A percentile compares a stretch with the other conserved stretches of the same genome.
phyloP scores from a whole-genome alignment of 306 rosid species.

The Amphicarpaea edgeworthii region DNA sequence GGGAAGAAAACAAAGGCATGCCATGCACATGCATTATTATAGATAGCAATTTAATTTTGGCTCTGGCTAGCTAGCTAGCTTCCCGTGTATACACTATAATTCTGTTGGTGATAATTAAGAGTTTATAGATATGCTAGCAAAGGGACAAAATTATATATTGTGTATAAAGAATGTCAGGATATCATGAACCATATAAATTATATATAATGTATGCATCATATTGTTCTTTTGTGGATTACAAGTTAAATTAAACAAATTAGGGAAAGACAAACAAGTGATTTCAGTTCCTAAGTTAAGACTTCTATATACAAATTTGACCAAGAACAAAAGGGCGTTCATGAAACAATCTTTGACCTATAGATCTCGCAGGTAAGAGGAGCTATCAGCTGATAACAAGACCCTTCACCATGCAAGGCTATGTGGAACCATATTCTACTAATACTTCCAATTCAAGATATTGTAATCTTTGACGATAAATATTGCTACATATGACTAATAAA shows the following conservation, averaged over 20 bases:
- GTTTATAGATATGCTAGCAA: constrained; percentile 16
- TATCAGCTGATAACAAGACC: constrained; percentile 53
- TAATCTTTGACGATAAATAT: constrained; percentile 49
- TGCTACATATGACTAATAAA: constrained; percentile 46
- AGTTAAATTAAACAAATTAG: constrained; percentile 38
- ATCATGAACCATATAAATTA: not conserved
- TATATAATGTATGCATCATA: constrained; percentile 27
- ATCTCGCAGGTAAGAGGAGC: constrained; percentile 62
- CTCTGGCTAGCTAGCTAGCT: constrained; percentile 20
- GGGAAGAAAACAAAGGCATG: constrained; percentile 54
- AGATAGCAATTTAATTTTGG: constrained; percentile 21
- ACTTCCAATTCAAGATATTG: constrained; percentile 44
- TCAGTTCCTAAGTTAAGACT: constrained; percentile 48
- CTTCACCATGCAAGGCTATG: constrained; percentile 50
- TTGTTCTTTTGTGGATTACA: constrained; percentile 13
- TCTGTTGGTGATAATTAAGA: constrained; percentile 20
- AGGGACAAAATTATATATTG: constrained; percentile 9
- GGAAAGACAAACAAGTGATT: constrained; percentile 44
- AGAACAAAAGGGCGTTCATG: constrained; percentile 49
- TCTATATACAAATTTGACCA: constrained; percentile 42
- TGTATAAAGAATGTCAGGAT: constrained; percentile 31
- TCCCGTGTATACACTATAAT: not conserved
- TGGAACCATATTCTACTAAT: constrained; percentile 41
- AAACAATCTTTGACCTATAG: constrained; percentile 74
- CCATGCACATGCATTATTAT: constrained; percentile 44